These are phyloP conservation scores for Irpex rosettiformis DNA, from an alignment of 1,284 basidiomycete genomes.

Conservation along the genomic window DNA sequence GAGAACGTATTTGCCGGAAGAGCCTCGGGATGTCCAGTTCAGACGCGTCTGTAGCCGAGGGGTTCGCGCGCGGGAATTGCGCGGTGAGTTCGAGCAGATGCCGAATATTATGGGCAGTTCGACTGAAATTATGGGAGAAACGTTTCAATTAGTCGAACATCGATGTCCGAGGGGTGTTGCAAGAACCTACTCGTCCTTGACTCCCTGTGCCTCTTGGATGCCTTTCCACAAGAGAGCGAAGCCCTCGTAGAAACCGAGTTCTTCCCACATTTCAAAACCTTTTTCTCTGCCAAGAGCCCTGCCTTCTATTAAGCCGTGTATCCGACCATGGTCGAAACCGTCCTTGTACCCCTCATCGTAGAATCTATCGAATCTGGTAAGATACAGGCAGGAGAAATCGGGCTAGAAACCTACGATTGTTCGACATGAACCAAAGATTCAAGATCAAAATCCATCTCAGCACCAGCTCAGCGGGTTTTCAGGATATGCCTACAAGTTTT, in stretches of 20 bases:
- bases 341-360: conserved; percentile 76
- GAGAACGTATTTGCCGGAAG: conserved; percentile 81
- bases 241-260: conserved; percentile 90
- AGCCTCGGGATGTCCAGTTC: conserved; percentile 75
- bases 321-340: conserved; percentile 80
- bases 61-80: conserved; percentile 77
- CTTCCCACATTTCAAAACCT: conserved; percentile 96
- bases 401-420: conserved; percentile 49
- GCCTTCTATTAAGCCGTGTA: conserved; percentile 91
- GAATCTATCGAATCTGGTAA: conserved; percentile 49
- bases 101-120: conserved; percentile 62
- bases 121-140: conserved; percentile 33
- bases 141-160: not conserved
- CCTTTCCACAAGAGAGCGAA: conserved; percentile 72
- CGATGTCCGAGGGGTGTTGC: conserved; percentile 2
- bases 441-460: conserved; percentile 43
- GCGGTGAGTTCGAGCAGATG: conserved; percentile 70
- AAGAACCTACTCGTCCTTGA: conserved; percentile 45
- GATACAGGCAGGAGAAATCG: conserved; percentile 12
- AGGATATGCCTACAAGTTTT: not conserved
- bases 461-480: conserved; percentile 17
- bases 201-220: conserved; percentile 38
- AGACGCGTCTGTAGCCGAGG: conserved; percentile 40
- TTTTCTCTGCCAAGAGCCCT: conserved; percentile 88
- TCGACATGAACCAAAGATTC: conserved; percentile 69